A percentile compares a stretch with the other conserved stretches of the same genome.
Evolutionary conservation across 2,329 filamentous ascomycete species (phyloP).

Genomic region (Lachnellula occidentalis): DNA sequence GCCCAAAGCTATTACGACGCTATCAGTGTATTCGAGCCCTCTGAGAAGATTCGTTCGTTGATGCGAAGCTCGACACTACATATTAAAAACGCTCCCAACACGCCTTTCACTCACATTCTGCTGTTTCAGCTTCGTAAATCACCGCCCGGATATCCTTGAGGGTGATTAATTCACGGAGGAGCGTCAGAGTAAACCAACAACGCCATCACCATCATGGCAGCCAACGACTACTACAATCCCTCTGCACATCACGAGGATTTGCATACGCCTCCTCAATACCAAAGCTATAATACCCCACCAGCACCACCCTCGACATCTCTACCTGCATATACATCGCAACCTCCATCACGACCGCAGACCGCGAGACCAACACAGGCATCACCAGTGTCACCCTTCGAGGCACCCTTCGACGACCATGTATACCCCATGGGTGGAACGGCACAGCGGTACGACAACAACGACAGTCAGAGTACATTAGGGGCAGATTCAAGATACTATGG

Average conservation of each 20-base stretch:
- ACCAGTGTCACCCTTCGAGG: slow-evolving; percentile 53
- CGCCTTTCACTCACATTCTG: slow-evolving; percentile 1
- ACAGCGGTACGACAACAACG: slow-evolving; percentile 18
- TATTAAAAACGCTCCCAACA: neutral
- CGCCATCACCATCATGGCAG: slow-evolving; percentile 19
- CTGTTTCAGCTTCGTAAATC: slow-evolving; percentile 2
- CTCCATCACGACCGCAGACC: slow-evolving; percentile 18
- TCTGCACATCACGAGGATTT: slow-evolving; percentile 12
- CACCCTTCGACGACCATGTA: slow-evolving; percentile 62
- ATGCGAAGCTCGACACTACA: slow-evolving; percentile 1
- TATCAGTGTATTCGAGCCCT: neutral
- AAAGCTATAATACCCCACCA: slow-evolving; percentile 7
- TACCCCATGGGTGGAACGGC: slow-evolving; percentile 46
- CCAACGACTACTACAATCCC: slow-evolving; percentile 29
- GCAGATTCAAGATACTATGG: slow-evolving; percentile 57
- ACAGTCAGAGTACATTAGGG: slow-evolving; percentile 35
- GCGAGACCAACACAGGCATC: slow-evolving; percentile 14
- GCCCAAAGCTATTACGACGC: slow-evolving; percentile 3
- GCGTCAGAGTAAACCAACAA: neutral
- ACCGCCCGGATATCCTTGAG: neutral
- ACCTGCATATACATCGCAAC: slow-evolving; percentile 25
- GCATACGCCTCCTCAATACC: slow-evolving; percentile 9
- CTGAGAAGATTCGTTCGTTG: neutral
- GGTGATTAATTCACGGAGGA: neutral
- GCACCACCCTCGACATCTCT: slow-evolving; percentile 11